phyloP scores from a whole-genome alignment of 1,139 yeast species.

The Nematodospora anomalae region DNA sequence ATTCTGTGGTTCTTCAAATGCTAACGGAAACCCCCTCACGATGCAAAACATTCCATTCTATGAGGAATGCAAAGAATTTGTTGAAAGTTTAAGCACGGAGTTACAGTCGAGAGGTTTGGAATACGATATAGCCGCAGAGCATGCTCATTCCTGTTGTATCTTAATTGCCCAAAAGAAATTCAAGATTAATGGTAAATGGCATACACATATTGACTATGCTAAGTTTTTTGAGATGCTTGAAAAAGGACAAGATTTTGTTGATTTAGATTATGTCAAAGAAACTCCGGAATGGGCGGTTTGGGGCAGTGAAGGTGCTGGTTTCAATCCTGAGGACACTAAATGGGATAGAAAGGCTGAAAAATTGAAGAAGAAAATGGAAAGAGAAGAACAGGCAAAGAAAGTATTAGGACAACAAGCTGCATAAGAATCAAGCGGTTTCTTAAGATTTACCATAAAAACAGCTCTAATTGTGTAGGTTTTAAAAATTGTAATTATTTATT shows the following conservation, averaged over 20 bases:
- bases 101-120: constrained; percentile 61
- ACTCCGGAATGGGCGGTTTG: constrained; percentile 92
- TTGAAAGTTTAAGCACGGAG: constrained; percentile 57
- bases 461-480: too few species aligned
- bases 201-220: constrained; percentile 84
- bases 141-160: constrained; percentile 92
- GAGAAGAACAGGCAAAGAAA: constrained; percentile 28
- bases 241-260: constrained; percentile 64
- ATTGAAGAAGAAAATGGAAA: constrained; percentile 41
- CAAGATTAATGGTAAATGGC: constrained; percentile 73
- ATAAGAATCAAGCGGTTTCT: too few species aligned
- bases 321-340: constrained; percentile 80
- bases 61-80: constrained; percentile 83
- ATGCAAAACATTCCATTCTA: constrained; percentile 96
- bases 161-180: constrained; percentile 77
- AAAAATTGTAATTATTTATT: too few species aligned
- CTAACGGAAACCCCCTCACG: constrained; percentile 84
- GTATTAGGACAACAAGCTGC: constrained; percentile 4
- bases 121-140: constrained; percentile 90
- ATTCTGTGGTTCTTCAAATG: constrained; percentile 80
- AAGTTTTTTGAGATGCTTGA: constrained; percentile 71
- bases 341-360: constrained; percentile 69
- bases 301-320: constrained; percentile 85
- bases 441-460: too few species aligned
- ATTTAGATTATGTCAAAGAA: constrained; percentile 74